Conservation (phyloP, 352 stramenopile genomes). For the Plasmopara viticola region DNA sequence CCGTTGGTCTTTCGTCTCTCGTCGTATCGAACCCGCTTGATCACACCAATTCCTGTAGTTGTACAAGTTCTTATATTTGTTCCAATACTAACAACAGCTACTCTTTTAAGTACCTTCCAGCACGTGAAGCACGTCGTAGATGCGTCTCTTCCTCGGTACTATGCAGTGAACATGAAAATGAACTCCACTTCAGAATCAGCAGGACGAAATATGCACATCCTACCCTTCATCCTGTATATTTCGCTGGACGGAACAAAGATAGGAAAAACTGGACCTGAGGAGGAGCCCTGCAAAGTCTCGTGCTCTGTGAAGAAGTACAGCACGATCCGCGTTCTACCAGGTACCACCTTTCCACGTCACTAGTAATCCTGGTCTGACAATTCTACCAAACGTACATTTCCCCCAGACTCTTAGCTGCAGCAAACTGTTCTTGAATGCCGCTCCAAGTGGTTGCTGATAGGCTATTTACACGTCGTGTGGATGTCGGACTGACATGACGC, state of each 20-base stretch:
- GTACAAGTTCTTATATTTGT: slow-evolving; percentile 5
- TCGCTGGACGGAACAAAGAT: slow-evolving; percentile 49
- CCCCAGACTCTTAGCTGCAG: slow-evolving; percentile 37
- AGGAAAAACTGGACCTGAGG: slow-evolving; percentile 22
- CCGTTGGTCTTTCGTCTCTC: slow-evolving; percentile 25
- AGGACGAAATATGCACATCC: slow-evolving; percentile 7
- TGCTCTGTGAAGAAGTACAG: slow-evolving; percentile 66
- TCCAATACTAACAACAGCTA: neutral
- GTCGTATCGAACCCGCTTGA: slow-evolving; percentile 45
- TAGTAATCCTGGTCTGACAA: neutral
- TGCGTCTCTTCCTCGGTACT: slow-evolving; percentile 63
- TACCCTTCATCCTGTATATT: slow-evolving; percentile 65
- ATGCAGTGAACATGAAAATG: slow-evolving; percentile 9
- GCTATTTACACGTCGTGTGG: neutral
- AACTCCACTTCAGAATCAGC: neutral
- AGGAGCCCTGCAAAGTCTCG: slow-evolving; percentile 26
- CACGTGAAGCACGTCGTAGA: slow-evolving; percentile 76
- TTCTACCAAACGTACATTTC: slow-evolving; percentile 32
- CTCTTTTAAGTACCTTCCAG: slow-evolving; percentile 49
- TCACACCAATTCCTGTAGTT: slow-evolving; percentile 45
- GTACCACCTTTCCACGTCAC: slow-evolving; percentile 4
- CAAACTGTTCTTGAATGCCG: slow-evolving; percentile 32
- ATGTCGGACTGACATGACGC: slow-evolving; percentile 8
- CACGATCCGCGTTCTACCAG: slow-evolving; percentile 36
- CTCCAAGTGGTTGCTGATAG: slow-evolving; percentile 29